phyloP scores from a whole-genome alignment of 73 alveolate genomes.

The Tetrahymena thermophila region DNA sequence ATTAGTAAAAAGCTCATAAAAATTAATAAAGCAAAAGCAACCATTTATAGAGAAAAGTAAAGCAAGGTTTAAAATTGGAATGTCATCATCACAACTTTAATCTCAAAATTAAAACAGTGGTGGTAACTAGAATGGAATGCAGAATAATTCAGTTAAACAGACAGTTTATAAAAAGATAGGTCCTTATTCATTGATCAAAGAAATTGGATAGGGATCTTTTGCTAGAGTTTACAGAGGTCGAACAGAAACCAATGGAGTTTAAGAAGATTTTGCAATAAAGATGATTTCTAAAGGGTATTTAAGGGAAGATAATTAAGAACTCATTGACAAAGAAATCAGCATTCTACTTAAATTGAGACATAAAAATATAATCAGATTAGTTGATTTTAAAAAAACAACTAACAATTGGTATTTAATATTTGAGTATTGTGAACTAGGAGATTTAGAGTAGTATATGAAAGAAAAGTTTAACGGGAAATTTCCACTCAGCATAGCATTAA shows the following conservation, averaged over 20 bases:
- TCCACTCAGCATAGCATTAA: not conserved
- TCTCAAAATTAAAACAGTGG: not conserved
- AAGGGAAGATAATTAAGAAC: conserved; percentile 19
- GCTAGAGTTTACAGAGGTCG: conserved; percentile 44
- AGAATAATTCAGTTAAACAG: not conserved
- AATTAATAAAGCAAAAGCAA: not conserved
- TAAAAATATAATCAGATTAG: conserved; percentile 29
- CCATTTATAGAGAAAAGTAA: not conserved
- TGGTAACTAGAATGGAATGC: not conserved
- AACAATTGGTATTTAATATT: conserved; percentile 30
- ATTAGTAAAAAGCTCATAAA: not conserved
- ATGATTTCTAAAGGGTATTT: conserved; percentile 32
- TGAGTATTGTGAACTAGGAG: conserved; percentile 40
- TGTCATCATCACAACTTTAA: not conserved
- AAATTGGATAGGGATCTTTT: conserved; percentile 33
- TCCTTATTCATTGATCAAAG: conserved; percentile 32
- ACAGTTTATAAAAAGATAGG: conserved; percentile 35
- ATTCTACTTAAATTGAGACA: conserved; percentile 14
- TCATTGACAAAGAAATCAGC: conserved; percentile 37
- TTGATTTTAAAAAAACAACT: conserved; percentile 27
- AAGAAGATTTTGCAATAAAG: conserved; percentile 40
- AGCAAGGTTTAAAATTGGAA: not conserved
- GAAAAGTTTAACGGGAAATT: not conserved
- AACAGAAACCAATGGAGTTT: conserved; percentile 16
- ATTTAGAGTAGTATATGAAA: conserved; percentile 31